Evolutionary conservation across 2,329 filamentous ascomycete genomes (phyloP).

Genomic region (Elsinoe australis): DNA sequence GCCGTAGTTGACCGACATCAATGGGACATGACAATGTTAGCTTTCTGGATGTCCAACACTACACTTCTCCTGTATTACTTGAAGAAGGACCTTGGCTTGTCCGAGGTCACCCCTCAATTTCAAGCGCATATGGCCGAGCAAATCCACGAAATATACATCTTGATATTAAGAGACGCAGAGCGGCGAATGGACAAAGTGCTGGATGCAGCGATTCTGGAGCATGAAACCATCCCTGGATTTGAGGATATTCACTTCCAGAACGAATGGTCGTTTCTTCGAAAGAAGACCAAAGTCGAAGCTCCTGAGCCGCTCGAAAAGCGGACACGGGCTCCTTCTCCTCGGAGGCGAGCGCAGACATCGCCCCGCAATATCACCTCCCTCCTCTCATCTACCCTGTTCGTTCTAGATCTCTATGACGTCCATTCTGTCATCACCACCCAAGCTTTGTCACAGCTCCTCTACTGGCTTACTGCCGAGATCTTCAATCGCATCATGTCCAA

Average conservation of each 20-base stretch:
- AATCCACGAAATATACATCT: constrained; percentile 95
- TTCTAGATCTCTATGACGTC: constrained; percentile 96
- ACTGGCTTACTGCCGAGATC: constrained; percentile 91
- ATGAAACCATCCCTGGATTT: constrained; percentile 95
- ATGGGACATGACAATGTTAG: constrained; percentile 99
- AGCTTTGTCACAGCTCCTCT: constrained; percentile 83
- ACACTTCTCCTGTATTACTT: constrained; percentile 93
- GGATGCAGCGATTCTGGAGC: constrained; percentile 88
- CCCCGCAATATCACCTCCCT: constrained; percentile 93
- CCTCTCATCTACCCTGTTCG: constrained; percentile 90
- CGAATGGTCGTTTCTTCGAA: constrained; percentile 95
- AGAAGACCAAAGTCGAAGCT: constrained; percentile 77
- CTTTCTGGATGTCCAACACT: constrained; percentile 97
- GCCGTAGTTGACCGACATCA: constrained; percentile 91
- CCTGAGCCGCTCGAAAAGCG: constrained; percentile 83
- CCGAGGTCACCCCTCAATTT: constrained; percentile 75
- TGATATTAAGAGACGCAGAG: constrained; percentile 94
- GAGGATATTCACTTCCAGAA: constrained; percentile 96
- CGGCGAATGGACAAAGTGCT: constrained; percentile 92
- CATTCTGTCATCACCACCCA: constrained; percentile 94
- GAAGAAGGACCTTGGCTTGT: constrained; percentile 81
- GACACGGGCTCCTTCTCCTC: constrained; percentile 85
- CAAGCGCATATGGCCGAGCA: constrained; percentile 89
- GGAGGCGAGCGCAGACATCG: constrained; percentile 82
- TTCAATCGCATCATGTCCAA: constrained; percentile 99